Base-by-base conservation (phyloP, 116 monocot species). In the Dioscorea cayenensis region DNA sequence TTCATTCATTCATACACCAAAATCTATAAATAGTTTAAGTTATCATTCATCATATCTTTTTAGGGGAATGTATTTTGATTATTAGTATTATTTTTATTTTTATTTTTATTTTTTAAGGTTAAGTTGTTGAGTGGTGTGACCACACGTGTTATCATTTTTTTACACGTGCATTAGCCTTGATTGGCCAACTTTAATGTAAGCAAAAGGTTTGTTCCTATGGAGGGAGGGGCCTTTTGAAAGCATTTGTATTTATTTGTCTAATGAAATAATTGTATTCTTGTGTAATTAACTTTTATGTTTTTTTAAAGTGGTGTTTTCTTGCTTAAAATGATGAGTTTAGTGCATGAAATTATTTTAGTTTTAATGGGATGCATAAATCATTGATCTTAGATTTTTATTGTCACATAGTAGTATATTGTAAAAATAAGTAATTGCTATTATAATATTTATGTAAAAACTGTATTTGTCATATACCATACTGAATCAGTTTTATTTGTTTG, bases 191-290 rank as follows among this genome's bases (percentile, higher is more conserved):
- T 64, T 73, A 25, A 25, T 25, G 51, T 58, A 64, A 65, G 63
- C 65, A 60, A 43, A 43, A 43, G 43, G 55, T 17, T 17, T 51
- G 51, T 16, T n/a, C 17, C n/a, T 19, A n/a, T 55, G 55, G 19
- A 7, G 19, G 25, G 50, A 73, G 58, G 70, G 60, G 74, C 65
- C 43, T 66, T 60, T 71, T 36, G 64, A 48, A 23, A 61, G 38
- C 5, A 32, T 75, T 43, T 75, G 75, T 75, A 68, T 75, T 62
- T 55, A 55, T 55, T 55, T 55, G 55, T 55, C 19, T 55, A 55
- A 55, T 55, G n/a, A 5, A 18, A 55, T 18, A 16, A 55, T 55
- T 55, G 14, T 55, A 18, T 55, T 55, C 19, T 14, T 55, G 43
- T 43, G 43, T 43, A 43, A 43, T 10, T 12, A 10, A 43, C 43